Evolutionary conservation across 2,329 filamentous ascomycete species (phyloP).

Genomic region (Nothomitra cinnamomea): DNA sequence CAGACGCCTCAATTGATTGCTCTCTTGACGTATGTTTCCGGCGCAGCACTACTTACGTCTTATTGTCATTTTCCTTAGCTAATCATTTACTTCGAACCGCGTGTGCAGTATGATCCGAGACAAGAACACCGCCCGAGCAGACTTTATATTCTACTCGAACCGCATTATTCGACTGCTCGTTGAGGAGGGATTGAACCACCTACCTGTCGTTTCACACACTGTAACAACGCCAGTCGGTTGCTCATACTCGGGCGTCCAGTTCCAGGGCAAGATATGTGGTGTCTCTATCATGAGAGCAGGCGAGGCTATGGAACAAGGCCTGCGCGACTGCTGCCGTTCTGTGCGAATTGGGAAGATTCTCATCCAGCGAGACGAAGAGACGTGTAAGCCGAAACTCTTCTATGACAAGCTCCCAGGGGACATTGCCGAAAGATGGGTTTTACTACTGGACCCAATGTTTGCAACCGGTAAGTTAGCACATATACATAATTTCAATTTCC

Average conservation of each 20-base stretch:
- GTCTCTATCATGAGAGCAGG: slow-evolving; percentile 97
- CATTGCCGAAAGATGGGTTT: slow-evolving; percentile 81
- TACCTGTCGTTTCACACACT: slow-evolving; percentile 75
- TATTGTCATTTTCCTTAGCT: not conserved
- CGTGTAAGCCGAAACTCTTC: slow-evolving; percentile 77
- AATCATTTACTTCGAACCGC: not conserved
- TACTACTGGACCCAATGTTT: slow-evolving; percentile 97
- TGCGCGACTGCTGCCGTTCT: slow-evolving; percentile 92
- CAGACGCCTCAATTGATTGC: slow-evolving; percentile 97
- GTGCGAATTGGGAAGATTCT: slow-evolving; percentile 97
- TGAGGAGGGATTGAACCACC: slow-evolving; percentile 91
- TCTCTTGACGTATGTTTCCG: slow-evolving; percentile 68
- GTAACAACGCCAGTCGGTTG: slow-evolving; percentile 84
- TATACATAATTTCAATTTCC: not conserved
- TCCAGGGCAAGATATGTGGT: slow-evolving; percentile 95
- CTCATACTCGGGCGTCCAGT: slow-evolving; percentile 78
- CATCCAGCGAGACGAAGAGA: slow-evolving; percentile 95
- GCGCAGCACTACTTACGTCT: not conserved
- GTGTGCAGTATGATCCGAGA: slow-evolving; percentile 79
- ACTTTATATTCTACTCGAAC: slow-evolving; percentile 99
- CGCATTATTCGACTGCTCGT: slow-evolving; percentile 92
- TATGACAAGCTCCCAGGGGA: slow-evolving; percentile 96
- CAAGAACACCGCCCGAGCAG: slow-evolving; percentile 72
- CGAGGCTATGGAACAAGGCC: slow-evolving; percentile 94
- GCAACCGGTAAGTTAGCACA: slow-evolving; percentile 55